phyloP scores from a whole-genome alignment of 2,329 filamentous ascomycete species.

The Aspergillus pseudoviridinutans region DNA sequence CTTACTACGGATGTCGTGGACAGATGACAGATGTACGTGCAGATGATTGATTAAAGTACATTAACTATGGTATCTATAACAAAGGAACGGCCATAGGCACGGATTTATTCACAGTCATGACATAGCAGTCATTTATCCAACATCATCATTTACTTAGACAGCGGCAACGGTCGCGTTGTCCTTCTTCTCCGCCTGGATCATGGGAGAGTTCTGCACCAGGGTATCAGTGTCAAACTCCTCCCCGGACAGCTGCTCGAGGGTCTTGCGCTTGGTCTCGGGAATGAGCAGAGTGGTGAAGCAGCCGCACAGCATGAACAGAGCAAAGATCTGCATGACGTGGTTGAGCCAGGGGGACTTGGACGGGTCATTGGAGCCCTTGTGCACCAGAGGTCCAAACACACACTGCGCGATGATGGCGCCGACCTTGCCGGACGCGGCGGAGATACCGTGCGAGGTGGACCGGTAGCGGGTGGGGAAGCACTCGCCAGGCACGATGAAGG shows the following conservation, averaged over 20 bases:
- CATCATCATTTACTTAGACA: background rate
- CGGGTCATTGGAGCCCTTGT: constrained; percentile 52
- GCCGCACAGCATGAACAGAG: constrained; percentile 74
- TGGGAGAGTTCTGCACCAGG: background rate
- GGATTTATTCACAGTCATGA: background rate
- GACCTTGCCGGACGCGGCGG: constrained; percentile 63
- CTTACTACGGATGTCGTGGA: too few species aligned
- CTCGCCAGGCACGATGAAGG: constrained; percentile 62
- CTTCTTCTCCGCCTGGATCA: background rate
- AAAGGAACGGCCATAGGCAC: background rate
- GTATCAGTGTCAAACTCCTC: constrained; percentile 42
- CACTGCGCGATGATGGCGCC: constrained; percentile 65
- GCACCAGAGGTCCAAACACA: constrained; percentile 61
- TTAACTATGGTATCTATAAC: background rate
- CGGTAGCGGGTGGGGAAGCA: constrained; percentile 63
- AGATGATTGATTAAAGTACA: background rate
- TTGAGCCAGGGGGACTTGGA: constrained; percentile 62
- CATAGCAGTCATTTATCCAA: background rate
- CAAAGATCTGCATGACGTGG: constrained; percentile 73
- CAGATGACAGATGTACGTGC: too few species aligned
- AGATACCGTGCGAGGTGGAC: constrained; percentile 62
- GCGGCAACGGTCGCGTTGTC: background rate
- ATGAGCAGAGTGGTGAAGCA: constrained; percentile 67
- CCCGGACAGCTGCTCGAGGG: constrained; percentile 66
- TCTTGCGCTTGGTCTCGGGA: constrained; percentile 71